phyloP scores from a whole-genome alignment of 148 eudicot genomes.

The Arctostaphylos glauca region DNA sequence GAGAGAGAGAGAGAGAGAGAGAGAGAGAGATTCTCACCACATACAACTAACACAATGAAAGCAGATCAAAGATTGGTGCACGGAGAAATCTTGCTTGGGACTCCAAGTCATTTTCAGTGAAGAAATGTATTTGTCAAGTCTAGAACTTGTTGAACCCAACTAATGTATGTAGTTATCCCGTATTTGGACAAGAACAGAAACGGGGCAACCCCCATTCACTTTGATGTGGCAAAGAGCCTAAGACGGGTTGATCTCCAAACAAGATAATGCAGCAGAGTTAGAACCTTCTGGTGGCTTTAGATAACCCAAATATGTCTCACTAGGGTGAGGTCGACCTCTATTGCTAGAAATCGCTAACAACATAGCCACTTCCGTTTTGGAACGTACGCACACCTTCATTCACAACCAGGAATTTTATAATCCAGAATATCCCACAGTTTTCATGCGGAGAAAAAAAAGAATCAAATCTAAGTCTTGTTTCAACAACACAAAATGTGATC shows the following conservation, averaged over 20 bases:
- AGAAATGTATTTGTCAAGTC: neutral
- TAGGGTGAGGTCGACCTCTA: neutral
- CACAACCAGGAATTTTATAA: neutral
- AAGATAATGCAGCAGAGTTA: neutral
- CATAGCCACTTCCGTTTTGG: neutral
- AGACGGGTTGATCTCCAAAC: neutral
- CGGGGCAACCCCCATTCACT: neutral
- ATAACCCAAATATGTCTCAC: neutral
- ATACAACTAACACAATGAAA: neutral
- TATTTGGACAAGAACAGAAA: neutral
- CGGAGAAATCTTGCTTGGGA: neutral
- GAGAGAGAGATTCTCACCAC: neutral
- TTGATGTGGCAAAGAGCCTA: neutral
- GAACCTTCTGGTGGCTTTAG: slow-evolving; percentile 1
- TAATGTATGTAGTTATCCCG: too few species aligned
- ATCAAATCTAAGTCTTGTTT: neutral
- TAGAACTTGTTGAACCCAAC: neutral
- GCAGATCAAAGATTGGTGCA: neutral
- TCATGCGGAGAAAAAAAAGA: neutral
- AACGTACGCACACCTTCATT: neutral
- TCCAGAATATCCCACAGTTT: neutral
- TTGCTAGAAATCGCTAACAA: neutral
- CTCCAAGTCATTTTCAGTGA: neutral
- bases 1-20: neutral
- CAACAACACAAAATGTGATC: neutral